A percentile compares a stretch with the other conserved stretches of the same genome.
Conservation (phyloP, 2,329 filamentous ascomycete genomes). For the Pestalotiopsis sp. region DNA sequence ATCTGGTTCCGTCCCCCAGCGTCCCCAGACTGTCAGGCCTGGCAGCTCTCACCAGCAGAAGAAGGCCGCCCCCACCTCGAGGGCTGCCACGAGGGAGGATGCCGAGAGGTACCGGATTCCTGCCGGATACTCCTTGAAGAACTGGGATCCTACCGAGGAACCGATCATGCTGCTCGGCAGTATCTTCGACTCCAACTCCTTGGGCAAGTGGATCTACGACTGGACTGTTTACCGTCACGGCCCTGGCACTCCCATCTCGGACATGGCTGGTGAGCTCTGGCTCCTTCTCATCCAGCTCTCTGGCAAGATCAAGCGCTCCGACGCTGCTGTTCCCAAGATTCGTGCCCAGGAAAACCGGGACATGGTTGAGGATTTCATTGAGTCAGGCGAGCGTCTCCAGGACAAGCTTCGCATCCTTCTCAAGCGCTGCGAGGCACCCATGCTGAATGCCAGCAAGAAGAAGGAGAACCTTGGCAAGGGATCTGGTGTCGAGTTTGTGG, state of each 20-base stretch:
- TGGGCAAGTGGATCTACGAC: conserved; percentile 99
- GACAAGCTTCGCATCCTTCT: conserved; percentile 83
- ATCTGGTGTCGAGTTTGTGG: conserved; percentile 92
- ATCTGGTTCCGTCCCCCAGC: conserved; percentile 42
- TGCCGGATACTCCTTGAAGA: conserved; percentile 90
- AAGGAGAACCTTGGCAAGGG: conserved; percentile 82
- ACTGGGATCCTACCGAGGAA: conserved; percentile 94
- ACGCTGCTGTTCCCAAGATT: conserved; percentile 75
- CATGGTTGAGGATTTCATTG: conserved; percentile 87
- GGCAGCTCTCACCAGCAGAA: conserved; percentile 44
- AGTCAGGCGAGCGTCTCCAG: conserved; percentile 84
- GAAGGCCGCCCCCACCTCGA: conserved; percentile 31
- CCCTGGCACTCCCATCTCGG: conserved; percentile 75
- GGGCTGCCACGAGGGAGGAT: conserved; percentile 61
- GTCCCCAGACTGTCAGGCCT: conserved; percentile 56
- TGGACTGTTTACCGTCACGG: conserved; percentile 95
- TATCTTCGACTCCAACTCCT: conserved; percentile 95
- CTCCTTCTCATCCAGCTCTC: conserved; percentile 90
- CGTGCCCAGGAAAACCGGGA: conserved; percentile 74
- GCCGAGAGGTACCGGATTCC: conserved; percentile 75
- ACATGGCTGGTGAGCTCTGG: conserved; percentile 95
- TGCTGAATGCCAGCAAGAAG: conserved; percentile 86
- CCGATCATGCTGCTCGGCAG: conserved; percentile 93
- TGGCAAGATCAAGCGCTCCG: conserved; percentile 89
- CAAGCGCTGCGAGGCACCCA: conserved; percentile 89